Evolutionary conservation across 2,329 filamentous ascomycete species (phyloP), one percentile per base, ranked within the genome.

Genomic region (Fusarium albosuccineum): DNA sequence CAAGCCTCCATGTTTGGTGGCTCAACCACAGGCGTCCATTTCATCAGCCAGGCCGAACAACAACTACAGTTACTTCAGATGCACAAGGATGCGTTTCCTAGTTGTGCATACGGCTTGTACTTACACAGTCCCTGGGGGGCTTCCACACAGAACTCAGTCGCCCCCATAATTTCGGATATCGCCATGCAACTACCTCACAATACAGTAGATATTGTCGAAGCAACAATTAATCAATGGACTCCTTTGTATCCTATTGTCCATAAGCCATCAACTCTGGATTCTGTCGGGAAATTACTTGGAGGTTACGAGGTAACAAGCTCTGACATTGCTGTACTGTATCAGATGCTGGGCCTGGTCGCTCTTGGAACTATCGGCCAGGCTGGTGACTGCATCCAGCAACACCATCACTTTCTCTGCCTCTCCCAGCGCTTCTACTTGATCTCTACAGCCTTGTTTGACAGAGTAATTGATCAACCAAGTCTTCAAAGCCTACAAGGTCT

Each of bases 11-110:
- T 72, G 69, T 74, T 74, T 48, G 67, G 61, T 0, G 72, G 71
- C 2, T 74, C 72, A 3, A 70, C 72, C 2, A 74, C 71, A 2
- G 72, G 71, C 3, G 72, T 74, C 6, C 72, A 74, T 37, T 74
- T 74, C 42, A 72, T 73, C 17, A 68, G 64, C 34, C 72, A 74
- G 41, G 69, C 69, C 1, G 71, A 74, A 41, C 71, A 74, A 30
- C 70, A 71, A 22, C 34, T 74, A 9, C 69, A 74, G 14, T 63
- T 72, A 49, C 63, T 65, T 10, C 50, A 61, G 4, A 67, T 73
- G 49, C 63, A 73, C 29, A 70, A 54, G 1, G 71, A 73, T 1
- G 57, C 70, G 1, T 70, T 74, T 11, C 71, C 72, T 3, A 73
- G 69, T 30, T 66, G 68, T 14, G 63, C 68, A 0, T 74, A 74